Percentiles rank a stretch among this genome's conserved stretches.
Evolutionary conservation across 352 stramenopile species (phyloP).

Genomic region (Pythium aquatile): DNA sequence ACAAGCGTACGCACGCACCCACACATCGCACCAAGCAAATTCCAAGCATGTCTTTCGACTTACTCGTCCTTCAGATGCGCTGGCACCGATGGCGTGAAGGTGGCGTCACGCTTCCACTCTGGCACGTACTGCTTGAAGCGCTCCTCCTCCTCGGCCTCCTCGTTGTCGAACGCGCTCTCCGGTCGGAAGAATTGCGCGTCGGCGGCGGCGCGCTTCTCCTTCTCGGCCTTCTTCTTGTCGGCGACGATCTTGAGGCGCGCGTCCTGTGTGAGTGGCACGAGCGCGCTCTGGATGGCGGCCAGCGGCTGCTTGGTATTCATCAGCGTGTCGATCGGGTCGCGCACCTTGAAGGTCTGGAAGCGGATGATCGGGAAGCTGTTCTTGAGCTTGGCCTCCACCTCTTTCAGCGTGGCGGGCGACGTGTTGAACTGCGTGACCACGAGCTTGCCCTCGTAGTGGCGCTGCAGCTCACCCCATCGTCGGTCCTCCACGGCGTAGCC

Average conservation of each 20-base stretch:
- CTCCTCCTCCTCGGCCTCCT: slow-evolving; percentile 62
- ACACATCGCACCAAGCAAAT: not conserved
- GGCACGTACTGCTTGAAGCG: slow-evolving; percentile 80
- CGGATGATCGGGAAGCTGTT: slow-evolving; percentile 83
- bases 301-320: slow-evolving; percentile 82
- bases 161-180: slow-evolving; percentile 54
- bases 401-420: slow-evolving; percentile 59
- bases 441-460: slow-evolving; percentile 84
- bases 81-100: slow-evolving; percentile 62
- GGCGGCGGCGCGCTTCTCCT: slow-evolving; percentile 30
- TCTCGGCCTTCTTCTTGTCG: slow-evolving; percentile 35
- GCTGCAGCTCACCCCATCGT: slow-evolving; percentile 81
- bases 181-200: slow-evolving; percentile 36
- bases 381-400: slow-evolving; percentile 83
- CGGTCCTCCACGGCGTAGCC: slow-evolving; percentile 85
- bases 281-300: slow-evolving; percentile 49
- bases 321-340: slow-evolving; percentile 75
- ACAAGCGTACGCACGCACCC: not conserved
- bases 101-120: slow-evolving; percentile 82
- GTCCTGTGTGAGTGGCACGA: slow-evolving; percentile 43
- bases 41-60: not conserved
- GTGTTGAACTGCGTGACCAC: slow-evolving; percentile 87
- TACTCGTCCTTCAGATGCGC: slow-evolving; percentile 59
- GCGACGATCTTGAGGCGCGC: slow-evolving; percentile 32
- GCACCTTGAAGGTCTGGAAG: slow-evolving; percentile 87